A percentile compares a stretch with the other conserved stretches of the same genome.
These are phyloP conservation scores for Fraxinus pennsylvanica DNA, from an alignment of 257 asterid genomes.

Conservation along the genomic window DNA sequence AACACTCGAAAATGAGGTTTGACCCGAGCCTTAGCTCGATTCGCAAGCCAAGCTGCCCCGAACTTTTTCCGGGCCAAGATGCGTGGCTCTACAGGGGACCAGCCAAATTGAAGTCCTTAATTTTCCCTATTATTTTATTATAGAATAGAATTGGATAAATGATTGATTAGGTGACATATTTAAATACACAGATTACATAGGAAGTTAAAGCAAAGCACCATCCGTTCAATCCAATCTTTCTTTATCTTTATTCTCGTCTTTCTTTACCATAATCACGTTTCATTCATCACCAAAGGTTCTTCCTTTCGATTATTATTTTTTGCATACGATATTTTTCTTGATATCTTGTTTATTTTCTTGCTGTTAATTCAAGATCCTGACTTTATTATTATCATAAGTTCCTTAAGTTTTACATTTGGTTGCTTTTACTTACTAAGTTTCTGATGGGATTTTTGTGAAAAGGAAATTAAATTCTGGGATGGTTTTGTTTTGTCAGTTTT, in stretches of 20 bases:
- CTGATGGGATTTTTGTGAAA: conserved; percentile 23
- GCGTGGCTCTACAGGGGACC: too few species aligned
- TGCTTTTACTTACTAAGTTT: conserved; percentile 8
- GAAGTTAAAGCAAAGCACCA: conserved; percentile 17
- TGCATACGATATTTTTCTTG: neutral
- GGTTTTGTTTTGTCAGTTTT: neutral
- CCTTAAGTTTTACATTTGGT: neutral
- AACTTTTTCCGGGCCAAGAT: too few species aligned
- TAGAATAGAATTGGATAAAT: too few species aligned
- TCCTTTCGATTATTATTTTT: neutral
- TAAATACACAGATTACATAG: too few species aligned
- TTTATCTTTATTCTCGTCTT: neutral
- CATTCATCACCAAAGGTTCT: conserved; percentile 19
- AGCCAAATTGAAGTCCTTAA: too few species aligned
- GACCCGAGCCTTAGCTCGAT: too few species aligned
- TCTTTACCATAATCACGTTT: neutral
- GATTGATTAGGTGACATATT: too few species aligned
- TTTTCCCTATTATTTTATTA: too few species aligned
- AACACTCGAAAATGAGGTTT: too few species aligned
- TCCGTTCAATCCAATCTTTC: conserved; percentile 24
- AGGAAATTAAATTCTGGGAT: neutral
- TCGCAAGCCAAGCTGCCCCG: too few species aligned
- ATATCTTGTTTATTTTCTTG: neutral
- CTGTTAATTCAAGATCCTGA: conserved; percentile 6
- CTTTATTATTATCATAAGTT: conserved; percentile 6